phyloP scores from a whole-genome alignment of 2,329 filamentous ascomycete genomes.

The Hymenoscyphus linearis region DNA sequence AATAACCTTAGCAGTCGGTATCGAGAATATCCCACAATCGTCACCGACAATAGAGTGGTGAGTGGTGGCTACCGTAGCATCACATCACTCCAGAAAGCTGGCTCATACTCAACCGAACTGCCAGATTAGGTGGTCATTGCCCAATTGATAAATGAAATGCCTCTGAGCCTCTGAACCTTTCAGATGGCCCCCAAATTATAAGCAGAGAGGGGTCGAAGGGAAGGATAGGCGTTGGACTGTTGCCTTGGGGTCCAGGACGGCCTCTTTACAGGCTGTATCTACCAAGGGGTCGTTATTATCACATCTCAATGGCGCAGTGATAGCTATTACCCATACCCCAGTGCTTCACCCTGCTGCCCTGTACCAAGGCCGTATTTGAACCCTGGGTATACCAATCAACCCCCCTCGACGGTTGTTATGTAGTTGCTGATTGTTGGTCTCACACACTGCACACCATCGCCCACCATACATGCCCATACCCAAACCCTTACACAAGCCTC shows the following conservation, averaged over 20 bases:
- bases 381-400: neutral
- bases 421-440: neutral
- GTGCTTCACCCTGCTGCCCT: neutral
- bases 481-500: neutral
- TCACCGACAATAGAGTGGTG: neutral
- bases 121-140: neutral
- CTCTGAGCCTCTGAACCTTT: no score
- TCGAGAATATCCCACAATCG: neutral
- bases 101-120: neutral
- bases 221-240: neutral
- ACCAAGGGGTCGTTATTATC: neutral
- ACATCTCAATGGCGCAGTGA: constrained; percentile 2
- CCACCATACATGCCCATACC: neutral
- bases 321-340: no score
- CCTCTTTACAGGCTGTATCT: neutral
- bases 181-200: neutral
- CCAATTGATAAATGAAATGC: neutral
- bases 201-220: neutral
- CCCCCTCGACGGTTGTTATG: neutral
- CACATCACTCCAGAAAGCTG: neutral
- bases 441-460: neutral
- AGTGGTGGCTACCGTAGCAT: neutral
- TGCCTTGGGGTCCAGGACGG: neutral
- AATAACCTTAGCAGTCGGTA: neutral
- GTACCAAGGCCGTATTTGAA: neutral